A percentile compares a stretch with the other conserved stretches of the same genome.
phyloP scores from a whole-genome alignment of 768 basidiomycete genomes.

The Hemileccinum rubropunctum region DNA sequence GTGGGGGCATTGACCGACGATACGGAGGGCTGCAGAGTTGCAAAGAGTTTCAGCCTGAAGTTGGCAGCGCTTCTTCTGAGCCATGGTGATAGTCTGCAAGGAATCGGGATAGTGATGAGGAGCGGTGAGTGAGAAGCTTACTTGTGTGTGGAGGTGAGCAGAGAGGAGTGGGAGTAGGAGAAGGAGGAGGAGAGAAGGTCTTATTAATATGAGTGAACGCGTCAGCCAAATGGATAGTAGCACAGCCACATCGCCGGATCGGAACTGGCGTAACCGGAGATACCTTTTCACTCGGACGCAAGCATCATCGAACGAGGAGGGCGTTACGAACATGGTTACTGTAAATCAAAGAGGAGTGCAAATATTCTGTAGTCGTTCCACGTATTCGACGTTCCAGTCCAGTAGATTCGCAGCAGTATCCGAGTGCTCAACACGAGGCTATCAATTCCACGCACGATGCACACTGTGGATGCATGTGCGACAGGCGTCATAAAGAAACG shows the following conservation, averaged over 20 bases:
- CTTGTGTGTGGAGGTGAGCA: background rate
- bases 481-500: background rate
- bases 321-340: too few relatives aligned
- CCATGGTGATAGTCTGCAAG: constrained; percentile 46
- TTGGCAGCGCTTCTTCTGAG: constrained; percentile 87
- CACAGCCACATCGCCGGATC: constrained; percentile 22
- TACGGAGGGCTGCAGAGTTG: constrained; percentile 75
- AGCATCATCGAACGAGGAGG: too few relatives aligned
- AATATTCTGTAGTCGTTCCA: too few relatives aligned
- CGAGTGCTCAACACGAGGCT: constrained; percentile 59
- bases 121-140: background rate
- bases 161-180: background rate
- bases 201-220: constrained; percentile 30
- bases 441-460: too few relatives aligned
- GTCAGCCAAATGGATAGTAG: constrained; percentile 21
- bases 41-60: constrained; percentile 53
- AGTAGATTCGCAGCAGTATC: constrained; percentile 46
- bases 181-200: constrained; percentile 1
- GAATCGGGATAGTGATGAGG: background rate
- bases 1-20: constrained; percentile 83
- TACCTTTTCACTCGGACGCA: too few relatives aligned
- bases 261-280: background rate
- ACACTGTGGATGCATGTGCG: too few relatives aligned
- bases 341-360: too few relatives aligned
- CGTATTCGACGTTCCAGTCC: too few relatives aligned